Evolutionary conservation across 1,284 basidiomycete species (phyloP).

Genomic region (Ustanciosporium gigantosporum): DNA sequence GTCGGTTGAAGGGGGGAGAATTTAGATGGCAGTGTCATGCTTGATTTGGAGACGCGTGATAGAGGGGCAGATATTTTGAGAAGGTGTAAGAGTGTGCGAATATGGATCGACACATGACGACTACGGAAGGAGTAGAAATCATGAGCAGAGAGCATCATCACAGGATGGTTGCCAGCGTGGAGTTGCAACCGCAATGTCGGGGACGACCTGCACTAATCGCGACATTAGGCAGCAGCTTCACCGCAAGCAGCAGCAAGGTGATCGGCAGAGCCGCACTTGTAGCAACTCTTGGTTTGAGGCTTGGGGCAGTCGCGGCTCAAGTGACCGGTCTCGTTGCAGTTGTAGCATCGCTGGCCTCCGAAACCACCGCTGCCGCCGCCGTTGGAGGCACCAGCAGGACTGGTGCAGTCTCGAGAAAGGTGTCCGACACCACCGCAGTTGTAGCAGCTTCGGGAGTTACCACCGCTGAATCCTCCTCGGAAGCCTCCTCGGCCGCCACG

Average conservation of each 20-base stretch:
- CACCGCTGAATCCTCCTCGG: conserved; percentile 16
- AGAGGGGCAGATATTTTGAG: no score
- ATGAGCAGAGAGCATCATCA: no score
- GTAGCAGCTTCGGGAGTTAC: conserved; percentile 46
- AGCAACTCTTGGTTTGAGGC: conserved; percentile 54
- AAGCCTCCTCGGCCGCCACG: conserved; percentile 8
- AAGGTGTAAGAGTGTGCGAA: no score
- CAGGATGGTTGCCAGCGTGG: no score
- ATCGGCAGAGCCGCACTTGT: conserved; percentile 43
- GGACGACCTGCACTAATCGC: no score
- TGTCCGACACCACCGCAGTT: conserved; percentile 58
- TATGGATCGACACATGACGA: no score
- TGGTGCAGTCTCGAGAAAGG: conserved; percentile 55
- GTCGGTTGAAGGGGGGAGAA: no score
- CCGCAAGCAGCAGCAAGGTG: conserved; percentile 41
- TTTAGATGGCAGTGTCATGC: no score
- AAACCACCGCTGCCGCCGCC: conserved; percentile 1
- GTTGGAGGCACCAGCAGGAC: conserved; percentile 36
- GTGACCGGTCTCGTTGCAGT: conserved; percentile 55
- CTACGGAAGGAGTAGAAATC: no score
- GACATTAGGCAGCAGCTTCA: conserved; percentile 19
- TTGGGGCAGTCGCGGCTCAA: conserved; percentile 54
- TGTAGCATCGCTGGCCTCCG: conserved; percentile 54
- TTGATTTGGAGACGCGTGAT: no score
- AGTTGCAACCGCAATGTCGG: no score